Evolutionary conservation across 768 basidiomycete genomes (phyloP).

Genomic region (Lactarius pseudohatsudake): DNA sequence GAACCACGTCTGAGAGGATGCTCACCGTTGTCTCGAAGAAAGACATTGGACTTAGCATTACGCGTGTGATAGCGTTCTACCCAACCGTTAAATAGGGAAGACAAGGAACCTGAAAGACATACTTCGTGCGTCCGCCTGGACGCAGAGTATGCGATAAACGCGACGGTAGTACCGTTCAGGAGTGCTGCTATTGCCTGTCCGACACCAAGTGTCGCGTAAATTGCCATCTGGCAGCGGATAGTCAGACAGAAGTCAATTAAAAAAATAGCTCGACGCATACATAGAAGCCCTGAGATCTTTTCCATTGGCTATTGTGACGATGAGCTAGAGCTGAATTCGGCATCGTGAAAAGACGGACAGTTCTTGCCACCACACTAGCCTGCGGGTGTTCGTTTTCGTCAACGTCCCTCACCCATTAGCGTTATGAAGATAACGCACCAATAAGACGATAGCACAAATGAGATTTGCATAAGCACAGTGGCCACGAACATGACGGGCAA

Average conservation of each 20-base stretch:
- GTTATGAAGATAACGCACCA: slow-evolving; percentile 50
- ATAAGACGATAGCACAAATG: slow-evolving; percentile 70
- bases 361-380: slow-evolving; percentile 88
- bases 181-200: slow-evolving; percentile 68
- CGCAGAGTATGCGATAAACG: slow-evolving; percentile 73
- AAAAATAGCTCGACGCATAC: slow-evolving; percentile 42
- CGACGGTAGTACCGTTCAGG: slow-evolving; percentile 62
- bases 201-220: slow-evolving; percentile 74
- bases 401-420: background rate
- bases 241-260: background rate
- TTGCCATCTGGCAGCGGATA: slow-evolving; percentile 58
- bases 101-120: slow-evolving; percentile 20
- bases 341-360: slow-evolving; percentile 37
- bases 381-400: slow-evolving; percentile 29
- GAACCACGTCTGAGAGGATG: slow-evolving; percentile 5
- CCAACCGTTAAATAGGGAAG: background rate
- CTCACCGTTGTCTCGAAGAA: slow-evolving; percentile 85
- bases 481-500: slow-evolving; percentile 65
- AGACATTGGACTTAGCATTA: slow-evolving; percentile 84
- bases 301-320: slow-evolving; percentile 47
- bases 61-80: slow-evolving; percentile 60
- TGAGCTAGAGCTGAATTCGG: slow-evolving; percentile 21
- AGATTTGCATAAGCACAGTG: slow-evolving; percentile 64
- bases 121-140: slow-evolving; percentile 67
- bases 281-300: slow-evolving; percentile 65